phyloP scores from a whole-genome alignment of 257 asterid genomes.

The Nemophila menziesii region DNA sequence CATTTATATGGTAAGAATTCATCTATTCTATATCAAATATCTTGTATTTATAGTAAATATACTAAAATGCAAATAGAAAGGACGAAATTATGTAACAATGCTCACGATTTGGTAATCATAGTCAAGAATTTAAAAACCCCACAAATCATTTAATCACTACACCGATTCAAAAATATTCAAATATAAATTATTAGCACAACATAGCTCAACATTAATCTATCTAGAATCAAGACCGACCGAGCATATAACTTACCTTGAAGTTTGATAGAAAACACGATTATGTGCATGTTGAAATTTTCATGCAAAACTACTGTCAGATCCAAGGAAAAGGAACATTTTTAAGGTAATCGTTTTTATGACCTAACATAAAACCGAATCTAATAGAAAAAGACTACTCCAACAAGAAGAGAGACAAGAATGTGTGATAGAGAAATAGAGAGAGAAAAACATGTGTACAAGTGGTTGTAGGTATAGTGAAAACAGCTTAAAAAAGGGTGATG shows the following conservation, averaged over 20 bases:
- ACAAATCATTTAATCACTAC: background rate
- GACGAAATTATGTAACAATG: background rate
- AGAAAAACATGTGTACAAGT: too few relatives aligned
- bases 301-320: conserved; percentile 15
- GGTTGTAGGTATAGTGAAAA: too few relatives aligned
- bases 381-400: too few relatives aligned
- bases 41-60: too few relatives aligned
- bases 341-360: too few relatives aligned
- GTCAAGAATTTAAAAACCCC: background rate
- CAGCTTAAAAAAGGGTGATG: too few relatives aligned
- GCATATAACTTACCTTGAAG: background rate
- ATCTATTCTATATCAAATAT: too few relatives aligned
- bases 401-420: too few relatives aligned
- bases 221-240: background rate
- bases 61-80: background rate
- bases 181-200: background rate
- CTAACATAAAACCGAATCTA: too few relatives aligned
- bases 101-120: too few relatives aligned
- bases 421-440: too few relatives aligned
- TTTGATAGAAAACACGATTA: background rate
- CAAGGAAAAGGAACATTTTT: conserved; percentile 11
- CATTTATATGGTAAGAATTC: too few relatives aligned
- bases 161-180: background rate
- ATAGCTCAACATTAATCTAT: background rate
- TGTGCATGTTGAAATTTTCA: background rate